Base-by-base conservation (phyloP, 2,329 filamentous ascomycete genomes). In the Rhynchosporium agropyri region DNA sequence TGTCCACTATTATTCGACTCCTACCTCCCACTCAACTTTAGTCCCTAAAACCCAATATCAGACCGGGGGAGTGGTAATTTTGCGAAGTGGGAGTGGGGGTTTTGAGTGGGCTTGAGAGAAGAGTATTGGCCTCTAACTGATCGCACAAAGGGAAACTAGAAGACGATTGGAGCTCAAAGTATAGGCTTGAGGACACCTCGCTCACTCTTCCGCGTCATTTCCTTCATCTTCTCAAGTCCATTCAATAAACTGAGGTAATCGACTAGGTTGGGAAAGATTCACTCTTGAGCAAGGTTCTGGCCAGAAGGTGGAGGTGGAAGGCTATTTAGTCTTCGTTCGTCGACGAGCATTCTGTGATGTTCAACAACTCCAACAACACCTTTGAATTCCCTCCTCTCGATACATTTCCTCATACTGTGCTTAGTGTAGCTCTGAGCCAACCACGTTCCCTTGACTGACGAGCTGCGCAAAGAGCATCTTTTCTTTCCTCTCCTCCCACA, bases 251-350 rank as follows among this genome's bases (percentile, higher is more conserved):
- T 43, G 6, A 4, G 4, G 8, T 29, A 33, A 7, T 6, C 9
- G 7, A 33, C 9, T 13, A n/a, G 20, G 13, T 4, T 26, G 8
- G 38, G 33, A 53, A 20, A 12, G 1, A 54, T 54, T 54, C 50
- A 54, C 50, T 40, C 5, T 3, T 38, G n/a, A 38, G 7, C 20
- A 20, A 10, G 38, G 20, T 33, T 28, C 40, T 36, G 33, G 33
- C 33, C 9, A 10, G 33, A 36, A 36, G 33, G 33, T 40, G 12
- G n/a, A 28, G 33, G 15, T 54, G n/a, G 20, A 36, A 6, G 20
- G 3, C 33, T 54, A 54, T 33, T 54, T 54, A 54, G 26, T 33
- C 31, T 29, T 38, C 49, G 49, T 38, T 38, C 31, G 49, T 53
- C 36, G 15, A 26, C 13, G 36, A 26, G 31, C 50, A 13, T 29